Percentiles rank a stretch among this genome's conserved stretches.
Conservation (phyloP, 441 rosid species). For the Arabidopsis lyrata region DNA sequence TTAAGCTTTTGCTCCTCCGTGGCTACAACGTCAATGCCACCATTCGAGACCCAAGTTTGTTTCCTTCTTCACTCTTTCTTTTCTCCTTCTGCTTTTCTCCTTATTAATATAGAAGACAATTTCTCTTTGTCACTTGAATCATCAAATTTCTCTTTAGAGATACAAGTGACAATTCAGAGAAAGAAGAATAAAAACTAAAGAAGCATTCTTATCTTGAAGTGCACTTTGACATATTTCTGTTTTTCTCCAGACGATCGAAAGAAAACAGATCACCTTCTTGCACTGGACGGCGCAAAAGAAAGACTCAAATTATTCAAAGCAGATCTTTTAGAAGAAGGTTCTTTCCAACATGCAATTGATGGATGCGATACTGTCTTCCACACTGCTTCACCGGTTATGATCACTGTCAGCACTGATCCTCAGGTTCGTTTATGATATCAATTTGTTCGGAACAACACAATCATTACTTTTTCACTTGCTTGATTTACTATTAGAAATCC, state of each 20-base stretch:
- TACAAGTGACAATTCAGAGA: not conserved
- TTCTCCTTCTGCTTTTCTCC: not conserved
- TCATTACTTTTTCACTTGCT: not conserved
- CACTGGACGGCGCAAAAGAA: conserved; percentile 56
- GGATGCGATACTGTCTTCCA: conserved; percentile 61
- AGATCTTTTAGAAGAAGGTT: conserved; percentile 56
- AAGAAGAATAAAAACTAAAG: not conserved
- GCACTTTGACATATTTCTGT: conserved; percentile 8
- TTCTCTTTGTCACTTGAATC: not conserved
- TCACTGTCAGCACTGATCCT: not conserved
- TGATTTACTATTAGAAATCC: not conserved
- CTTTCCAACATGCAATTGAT: conserved; percentile 50
- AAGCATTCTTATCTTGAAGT: not conserved
- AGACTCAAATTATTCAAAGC: conserved; percentile 56
- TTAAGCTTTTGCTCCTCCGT: conserved; percentile 61
- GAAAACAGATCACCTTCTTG: conserved; percentile 54
- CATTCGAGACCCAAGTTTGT: conserved; percentile 64
- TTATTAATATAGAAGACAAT: not conserved
- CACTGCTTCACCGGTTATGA: conserved; percentile 56
- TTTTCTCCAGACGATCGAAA: conserved; percentile 46
- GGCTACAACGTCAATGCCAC: conserved; percentile 71
- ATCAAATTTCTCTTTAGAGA: not conserved
- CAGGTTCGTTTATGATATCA: conserved; percentile 1
- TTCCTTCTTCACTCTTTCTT: not conserved
- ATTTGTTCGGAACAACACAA: not conserved